phyloP scores from a whole-genome alignment of 306 rosid genomes.

The Prunus padus region DNA sequence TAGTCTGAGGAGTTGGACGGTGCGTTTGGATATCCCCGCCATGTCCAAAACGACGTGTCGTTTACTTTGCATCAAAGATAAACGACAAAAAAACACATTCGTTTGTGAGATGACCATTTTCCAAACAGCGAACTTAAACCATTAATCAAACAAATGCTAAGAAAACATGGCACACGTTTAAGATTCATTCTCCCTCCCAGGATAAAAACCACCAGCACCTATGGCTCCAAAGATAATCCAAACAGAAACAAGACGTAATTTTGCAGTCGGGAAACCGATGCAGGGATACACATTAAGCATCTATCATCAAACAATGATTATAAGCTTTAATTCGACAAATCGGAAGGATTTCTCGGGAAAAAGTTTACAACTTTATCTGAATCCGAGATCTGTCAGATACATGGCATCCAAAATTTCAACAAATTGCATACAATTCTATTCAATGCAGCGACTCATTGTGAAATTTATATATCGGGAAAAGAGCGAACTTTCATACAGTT shows the following conservation, averaged over 20 bases:
- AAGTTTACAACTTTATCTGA: background rate
- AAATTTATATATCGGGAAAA: background rate
- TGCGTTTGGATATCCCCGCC: background rate
- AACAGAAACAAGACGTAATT: background rate
- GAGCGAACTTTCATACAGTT: too few relatives aligned
- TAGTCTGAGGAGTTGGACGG: background rate
- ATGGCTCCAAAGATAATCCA: too few relatives aligned
- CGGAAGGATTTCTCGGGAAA: background rate
- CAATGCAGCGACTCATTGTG: background rate
- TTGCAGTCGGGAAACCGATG: background rate
- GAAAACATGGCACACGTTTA: background rate
- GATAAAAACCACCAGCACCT: too few relatives aligned
- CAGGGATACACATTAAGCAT: background rate
- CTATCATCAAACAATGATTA: background rate
- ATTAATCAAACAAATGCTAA: background rate
- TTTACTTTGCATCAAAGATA: background rate
- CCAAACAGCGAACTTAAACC: background rate
- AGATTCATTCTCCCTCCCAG: background rate
- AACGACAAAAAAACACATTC: background rate
- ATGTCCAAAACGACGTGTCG: background rate
- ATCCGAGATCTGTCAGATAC: background rate
- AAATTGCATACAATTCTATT: background rate
- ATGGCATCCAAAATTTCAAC: background rate
- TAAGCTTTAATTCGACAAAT: background rate
- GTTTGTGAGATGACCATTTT: background rate